These are phyloP conservation scores for Pachyrhizus erosus DNA, from an alignment of 306 rosid genomes.

Conservation along the genomic window DNA sequence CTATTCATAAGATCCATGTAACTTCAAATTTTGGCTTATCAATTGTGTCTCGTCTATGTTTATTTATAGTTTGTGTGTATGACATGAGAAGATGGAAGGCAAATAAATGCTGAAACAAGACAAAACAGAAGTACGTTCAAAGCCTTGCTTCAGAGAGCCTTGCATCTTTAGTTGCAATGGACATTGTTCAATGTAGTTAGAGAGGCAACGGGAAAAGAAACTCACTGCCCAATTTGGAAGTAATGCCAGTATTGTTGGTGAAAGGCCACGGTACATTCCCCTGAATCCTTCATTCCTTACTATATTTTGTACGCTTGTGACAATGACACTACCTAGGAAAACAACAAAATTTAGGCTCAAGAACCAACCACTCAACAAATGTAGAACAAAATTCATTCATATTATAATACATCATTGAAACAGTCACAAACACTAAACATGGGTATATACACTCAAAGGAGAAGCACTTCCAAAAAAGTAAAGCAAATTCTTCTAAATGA, in stretches of 20 bases:
- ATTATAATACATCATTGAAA: background rate
- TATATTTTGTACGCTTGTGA: conserved; percentile 74
- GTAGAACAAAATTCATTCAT: background rate
- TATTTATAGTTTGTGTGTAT: background rate
- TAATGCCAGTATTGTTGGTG: conserved; percentile 91
- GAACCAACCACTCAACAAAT: conserved; percentile 16
- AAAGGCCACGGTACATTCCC: conserved; percentile 97
- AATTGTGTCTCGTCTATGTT: background rate
- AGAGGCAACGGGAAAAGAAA: conserved; percentile 43
- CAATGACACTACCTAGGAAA: conserved; percentile 77
- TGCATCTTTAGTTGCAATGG: conserved; percentile 20
- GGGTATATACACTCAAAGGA: background rate
- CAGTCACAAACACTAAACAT: conserved; percentile 18
- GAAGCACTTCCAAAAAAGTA: background rate
- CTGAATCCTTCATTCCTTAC: conserved; percentile 78
- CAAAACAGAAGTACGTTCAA: conserved; percentile 17
- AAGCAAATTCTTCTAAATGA: background rate
- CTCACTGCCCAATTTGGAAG: conserved; percentile 99
- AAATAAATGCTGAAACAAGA: conserved; percentile 18
- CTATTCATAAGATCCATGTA: background rate
- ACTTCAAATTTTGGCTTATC: conserved; percentile 28
- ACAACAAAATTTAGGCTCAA: conserved; percentile 32
- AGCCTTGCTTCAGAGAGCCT: conserved; percentile 8
- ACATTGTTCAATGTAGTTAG: conserved; percentile 5
- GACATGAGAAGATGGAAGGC: conserved; percentile 15